Conservation (phyloP, 306 rosid genomes). For the Geum urbanum region DNA sequence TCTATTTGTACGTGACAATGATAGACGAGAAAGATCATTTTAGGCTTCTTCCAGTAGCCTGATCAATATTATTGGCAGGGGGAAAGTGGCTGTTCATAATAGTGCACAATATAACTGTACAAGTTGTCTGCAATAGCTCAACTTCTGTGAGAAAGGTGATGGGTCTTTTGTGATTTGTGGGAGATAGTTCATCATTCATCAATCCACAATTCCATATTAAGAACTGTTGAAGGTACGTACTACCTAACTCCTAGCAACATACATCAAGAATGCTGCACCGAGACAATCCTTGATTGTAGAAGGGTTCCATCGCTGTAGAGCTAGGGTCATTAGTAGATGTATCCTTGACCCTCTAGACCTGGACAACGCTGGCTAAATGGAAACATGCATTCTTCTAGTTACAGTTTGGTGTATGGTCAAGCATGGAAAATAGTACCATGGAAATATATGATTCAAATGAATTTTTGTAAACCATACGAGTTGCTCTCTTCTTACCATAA, state of each 20-base stretch:
- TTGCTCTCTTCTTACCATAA: no score
- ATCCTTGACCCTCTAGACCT: neutral
- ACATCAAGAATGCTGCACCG: neutral
- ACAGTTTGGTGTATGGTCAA: neutral
- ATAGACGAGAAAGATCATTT: neutral
- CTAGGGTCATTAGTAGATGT: neutral
- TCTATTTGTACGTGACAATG: neutral
- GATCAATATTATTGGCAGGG: constrained; percentile 13
- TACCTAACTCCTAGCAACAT: neutral
- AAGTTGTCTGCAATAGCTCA: neutral
- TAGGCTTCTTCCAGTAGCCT: neutral
- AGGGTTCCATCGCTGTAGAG: neutral
- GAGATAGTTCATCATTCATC: neutral
- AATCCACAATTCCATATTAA: neutral
- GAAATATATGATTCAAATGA: neutral
- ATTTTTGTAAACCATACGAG: no score
- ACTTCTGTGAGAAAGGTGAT: neutral
- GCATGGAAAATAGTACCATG: neutral
- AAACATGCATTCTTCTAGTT: neutral
- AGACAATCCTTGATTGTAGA: no score
- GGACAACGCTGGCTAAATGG: neutral
- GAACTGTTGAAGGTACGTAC: constrained; percentile 6
- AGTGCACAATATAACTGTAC: neutral
- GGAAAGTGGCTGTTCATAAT: neutral
- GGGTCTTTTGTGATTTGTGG: neutral